These are phyloP conservation scores for Chalciporus sphaerocephalus DNA, from an alignment of 768 basidiomycete species.

Conservation along the genomic window DNA sequence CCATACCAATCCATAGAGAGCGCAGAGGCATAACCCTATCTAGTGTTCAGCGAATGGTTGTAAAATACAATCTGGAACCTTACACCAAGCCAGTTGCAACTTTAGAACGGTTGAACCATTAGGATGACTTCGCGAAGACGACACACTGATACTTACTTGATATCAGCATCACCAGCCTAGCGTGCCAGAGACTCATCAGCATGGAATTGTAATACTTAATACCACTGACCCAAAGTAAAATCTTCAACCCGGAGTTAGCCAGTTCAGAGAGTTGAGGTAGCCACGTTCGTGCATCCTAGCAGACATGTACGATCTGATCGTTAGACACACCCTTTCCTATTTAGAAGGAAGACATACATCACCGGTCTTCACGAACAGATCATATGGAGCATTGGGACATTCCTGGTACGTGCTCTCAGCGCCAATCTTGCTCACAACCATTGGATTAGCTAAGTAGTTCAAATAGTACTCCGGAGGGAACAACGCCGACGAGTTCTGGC, in stretches of 20 bases:
- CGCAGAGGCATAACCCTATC: slow-evolving; percentile 33
- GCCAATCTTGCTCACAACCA: slow-evolving; percentile 45
- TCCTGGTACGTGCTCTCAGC: slow-evolving; percentile 46
- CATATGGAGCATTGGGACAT: slow-evolving; percentile 43
- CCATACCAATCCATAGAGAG: slow-evolving; percentile 48
- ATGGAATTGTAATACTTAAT: too few species aligned
- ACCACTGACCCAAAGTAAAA: slow-evolving; percentile 37
- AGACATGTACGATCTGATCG: too few species aligned
- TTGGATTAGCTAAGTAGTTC: slow-evolving; percentile 37
- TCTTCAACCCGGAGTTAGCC: slow-evolving; percentile 35
- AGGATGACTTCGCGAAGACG: not conserved
- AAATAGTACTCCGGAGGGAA: slow-evolving; percentile 60
- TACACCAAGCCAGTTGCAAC: slow-evolving; percentile 34
- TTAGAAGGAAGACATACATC: slow-evolving; percentile 41
- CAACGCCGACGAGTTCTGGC: slow-evolving; percentile 47
- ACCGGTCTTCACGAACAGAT: slow-evolving; percentile 46
- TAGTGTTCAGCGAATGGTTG: not conserved
- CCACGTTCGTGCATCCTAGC: slow-evolving; percentile 34
- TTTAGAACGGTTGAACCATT: slow-evolving; percentile 1
- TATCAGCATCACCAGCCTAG: slow-evolving; percentile 29
- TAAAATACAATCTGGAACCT: slow-evolving; percentile 6
- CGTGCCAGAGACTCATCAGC: not conserved
- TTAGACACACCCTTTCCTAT: not conserved
- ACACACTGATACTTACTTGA: slow-evolving; percentile 16
- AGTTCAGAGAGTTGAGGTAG: slow-evolving; percentile 36